Percentiles rank a stretch among this genome's conserved stretches.
These are phyloP conservation scores for Epichloe aotearoae DNA, from an alignment of 2,329 filamentous ascomycete genomes.

Conservation along the genomic window DNA sequence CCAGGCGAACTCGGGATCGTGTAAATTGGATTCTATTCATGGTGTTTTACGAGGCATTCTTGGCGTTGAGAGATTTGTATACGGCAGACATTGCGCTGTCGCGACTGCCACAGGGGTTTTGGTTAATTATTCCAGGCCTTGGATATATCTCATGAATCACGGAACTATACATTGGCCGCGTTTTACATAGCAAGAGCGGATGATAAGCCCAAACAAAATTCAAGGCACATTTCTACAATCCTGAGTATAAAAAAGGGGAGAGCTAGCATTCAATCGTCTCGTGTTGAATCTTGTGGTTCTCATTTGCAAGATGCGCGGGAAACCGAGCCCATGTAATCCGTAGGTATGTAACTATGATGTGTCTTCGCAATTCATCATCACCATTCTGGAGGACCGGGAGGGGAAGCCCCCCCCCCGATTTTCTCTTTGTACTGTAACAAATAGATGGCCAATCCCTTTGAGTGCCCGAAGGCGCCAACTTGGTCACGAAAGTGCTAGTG, in stretches of 20 bases:
- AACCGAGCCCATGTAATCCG: too few relatives aligned
- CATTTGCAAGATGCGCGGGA: neutral
- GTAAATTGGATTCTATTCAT: neutral
- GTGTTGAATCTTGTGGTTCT: too few relatives aligned
- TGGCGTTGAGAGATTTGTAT: neutral
- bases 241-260: neutral
- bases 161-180: neutral
- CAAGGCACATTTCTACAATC: neutral
- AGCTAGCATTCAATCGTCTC: too few relatives aligned
- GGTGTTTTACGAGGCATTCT: neutral
- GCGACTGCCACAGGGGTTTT: neutral
- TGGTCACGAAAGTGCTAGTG: too few relatives aligned
- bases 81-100: neutral
- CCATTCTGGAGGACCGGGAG: too few relatives aligned
- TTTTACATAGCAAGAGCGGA: neutral
- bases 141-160: neutral
- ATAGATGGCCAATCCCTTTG: too few relatives aligned
- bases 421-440: too few relatives aligned
- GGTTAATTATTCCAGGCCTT: neutral
- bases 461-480: too few relatives aligned
- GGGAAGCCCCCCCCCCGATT: too few relatives aligned
- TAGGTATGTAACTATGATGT: too few relatives aligned
- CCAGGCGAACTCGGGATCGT: slow-evolving; percentile 1
- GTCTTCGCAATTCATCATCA: too few relatives aligned
- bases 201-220: neutral